Base-by-base conservation (phyloP, 164 flowering plant species). In the Aristolochia contorta region DNA sequence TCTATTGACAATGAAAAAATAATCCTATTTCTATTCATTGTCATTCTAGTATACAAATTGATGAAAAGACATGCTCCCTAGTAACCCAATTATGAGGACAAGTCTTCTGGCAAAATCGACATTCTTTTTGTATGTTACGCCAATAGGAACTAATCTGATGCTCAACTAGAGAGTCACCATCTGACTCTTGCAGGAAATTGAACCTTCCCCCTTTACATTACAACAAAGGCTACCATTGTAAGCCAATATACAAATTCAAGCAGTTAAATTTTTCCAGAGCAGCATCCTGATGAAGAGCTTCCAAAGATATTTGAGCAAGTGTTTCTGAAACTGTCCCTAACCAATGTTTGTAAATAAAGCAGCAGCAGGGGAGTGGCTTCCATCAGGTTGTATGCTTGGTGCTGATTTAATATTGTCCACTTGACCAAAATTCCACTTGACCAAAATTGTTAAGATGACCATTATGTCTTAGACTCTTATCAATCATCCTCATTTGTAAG, bases 401-500 rank as follows among this genome's bases (percentile, higher is more conserved):
- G 47, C 27, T 41, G 23, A 33, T 30, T 58, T 30, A 43, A 37
- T 32, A 27, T 16, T 16, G 16, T 58, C 56, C 7, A 48, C 21
- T 47, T 48, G 61, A 57, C 48, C 45, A 33, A 55, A 33, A 54
- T 24, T 50, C 56, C 7, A 48, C 21, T 47, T 48, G 61, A 57
- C 48, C 45, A 33, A 55, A 33, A 54, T 24, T 50, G 24, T 46
- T 47, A 20, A n/a, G 19, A 33, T 25, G 47, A 51, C 33, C 58
- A 23, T 58, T 57, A 16, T 23, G 61, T 59, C 20, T 27, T n/a
- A 21, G 55, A 49, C 25, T 50, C 45, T n/a, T 25, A 58, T 72
- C 78, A 83, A 49, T 90, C 91, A 14, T 91, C 93, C 7, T 86
- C 96, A 47, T 87, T 87, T 3, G 60, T 62, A 56, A 91, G 69